Evolutionary conservation across 768 basidiomycete species (phyloP).

Genomic region (Tricholoma terreum): DNA sequence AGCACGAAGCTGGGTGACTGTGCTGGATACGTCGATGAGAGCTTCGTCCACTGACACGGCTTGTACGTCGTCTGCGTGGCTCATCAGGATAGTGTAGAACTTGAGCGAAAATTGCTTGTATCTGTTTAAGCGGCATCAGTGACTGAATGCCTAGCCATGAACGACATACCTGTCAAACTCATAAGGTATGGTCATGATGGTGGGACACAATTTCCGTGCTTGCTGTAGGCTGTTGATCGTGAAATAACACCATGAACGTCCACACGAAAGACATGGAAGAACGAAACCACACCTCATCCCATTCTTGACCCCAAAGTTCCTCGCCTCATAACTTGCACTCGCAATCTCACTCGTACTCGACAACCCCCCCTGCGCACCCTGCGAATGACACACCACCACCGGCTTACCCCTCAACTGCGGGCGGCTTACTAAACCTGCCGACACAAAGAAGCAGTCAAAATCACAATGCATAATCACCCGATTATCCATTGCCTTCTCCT

Average conservation of each 20-base stretch:
- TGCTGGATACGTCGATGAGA: constrained; percentile 78
- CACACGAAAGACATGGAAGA: background rate
- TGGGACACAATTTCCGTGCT: constrained; percentile 72
- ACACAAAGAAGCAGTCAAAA: constrained; percentile 97
- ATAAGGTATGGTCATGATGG: constrained; percentile 78
- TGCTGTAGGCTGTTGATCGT: constrained; percentile 2
- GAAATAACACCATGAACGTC: background rate
- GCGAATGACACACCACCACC: constrained; percentile 94
- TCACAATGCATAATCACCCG: constrained; percentile 88
- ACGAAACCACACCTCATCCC: constrained; percentile 78
- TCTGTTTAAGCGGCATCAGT: constrained; percentile 35
- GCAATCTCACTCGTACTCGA: constrained; percentile 94
- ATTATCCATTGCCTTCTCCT: constrained; percentile 52
- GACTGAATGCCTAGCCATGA: background rate
- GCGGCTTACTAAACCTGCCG: constrained; percentile 77
- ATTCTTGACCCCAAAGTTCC: constrained; percentile 82
- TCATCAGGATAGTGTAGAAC: constrained; percentile 93
- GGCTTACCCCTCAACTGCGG: constrained; percentile 86
- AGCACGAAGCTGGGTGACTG: constrained; percentile 41
- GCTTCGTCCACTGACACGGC: constrained; percentile 98
- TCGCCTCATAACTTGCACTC: constrained; percentile 90
- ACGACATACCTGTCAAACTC: constrained; percentile 77
- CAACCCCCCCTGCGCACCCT: constrained; percentile 64
- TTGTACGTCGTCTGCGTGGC: constrained; percentile 85
- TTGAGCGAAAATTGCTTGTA: constrained; percentile 81